These are phyloP conservation scores for Penicillium vulpinum DNA, from an alignment of 2,329 filamentous ascomycete species.

Conservation along the genomic window DNA sequence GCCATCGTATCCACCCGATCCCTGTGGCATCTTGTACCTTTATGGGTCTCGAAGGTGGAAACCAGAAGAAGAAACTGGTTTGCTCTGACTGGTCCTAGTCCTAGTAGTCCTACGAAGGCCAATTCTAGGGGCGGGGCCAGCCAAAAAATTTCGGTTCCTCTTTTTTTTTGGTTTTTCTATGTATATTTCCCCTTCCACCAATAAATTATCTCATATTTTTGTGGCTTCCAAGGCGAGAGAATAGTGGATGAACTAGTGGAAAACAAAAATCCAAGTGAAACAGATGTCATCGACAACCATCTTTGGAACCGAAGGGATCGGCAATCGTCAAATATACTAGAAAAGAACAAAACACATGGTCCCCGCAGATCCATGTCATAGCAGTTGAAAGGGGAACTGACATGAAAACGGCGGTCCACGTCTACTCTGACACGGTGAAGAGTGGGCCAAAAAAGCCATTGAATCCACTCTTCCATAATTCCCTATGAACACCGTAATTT, in stretches of 20 bases:
- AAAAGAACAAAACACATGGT: constrained; percentile 17
- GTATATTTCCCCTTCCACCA: background rate
- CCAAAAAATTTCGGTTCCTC: background rate
- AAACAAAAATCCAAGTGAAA: constrained; percentile 14
- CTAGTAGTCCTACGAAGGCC: too few relatives aligned
- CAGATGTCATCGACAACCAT: constrained; percentile 17
- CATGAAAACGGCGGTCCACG: constrained; percentile 4
- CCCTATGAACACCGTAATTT: background rate
- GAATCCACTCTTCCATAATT: constrained; percentile 4
- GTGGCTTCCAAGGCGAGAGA: constrained; percentile 15
- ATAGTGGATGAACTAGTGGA: constrained; percentile 15
- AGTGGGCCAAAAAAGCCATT: background rate
- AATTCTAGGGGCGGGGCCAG: background rate
- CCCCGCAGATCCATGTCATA: constrained; percentile 14
- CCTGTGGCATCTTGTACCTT: background rate
- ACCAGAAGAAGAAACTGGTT: constrained; percentile 6
- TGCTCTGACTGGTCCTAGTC: background rate
- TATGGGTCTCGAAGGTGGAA: background rate
- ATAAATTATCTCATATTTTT: constrained; percentile 2
- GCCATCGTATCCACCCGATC: constrained; percentile 9
- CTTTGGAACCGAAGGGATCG: constrained; percentile 24
- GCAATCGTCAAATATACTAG: constrained; percentile 24
- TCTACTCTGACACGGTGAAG: background rate
- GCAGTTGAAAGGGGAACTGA: constrained; percentile 3
- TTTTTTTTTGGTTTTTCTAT: too few relatives aligned